These are phyloP conservation scores for Wolfiporia cocos DNA, from an alignment of 1,284 basidiomycete genomes.

Conservation along the genomic window DNA sequence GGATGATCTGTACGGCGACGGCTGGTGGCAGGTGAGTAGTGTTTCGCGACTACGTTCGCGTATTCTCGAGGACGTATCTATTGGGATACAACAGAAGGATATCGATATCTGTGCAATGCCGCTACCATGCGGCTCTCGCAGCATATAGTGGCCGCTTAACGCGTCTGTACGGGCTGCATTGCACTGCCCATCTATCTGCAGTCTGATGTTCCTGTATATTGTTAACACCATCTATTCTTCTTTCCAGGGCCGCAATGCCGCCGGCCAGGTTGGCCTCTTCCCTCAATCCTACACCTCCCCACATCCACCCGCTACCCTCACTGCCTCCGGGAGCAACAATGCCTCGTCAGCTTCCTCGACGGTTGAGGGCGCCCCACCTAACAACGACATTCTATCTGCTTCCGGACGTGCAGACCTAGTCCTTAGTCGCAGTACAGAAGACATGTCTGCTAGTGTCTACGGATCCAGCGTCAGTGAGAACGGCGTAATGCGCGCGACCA, in stretches of 20 bases:
- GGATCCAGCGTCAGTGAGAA: conserved; percentile 31
- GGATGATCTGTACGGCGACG: conserved; percentile 92
- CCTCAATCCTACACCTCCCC: conserved; percentile 86
- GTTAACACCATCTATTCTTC: conserved; percentile 14
- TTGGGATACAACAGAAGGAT: too few species aligned
- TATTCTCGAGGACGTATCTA: background rate
- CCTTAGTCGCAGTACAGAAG: conserved; percentile 2
- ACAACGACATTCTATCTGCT: background rate
- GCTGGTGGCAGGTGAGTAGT: conserved; percentile 97
- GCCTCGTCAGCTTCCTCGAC: conserved; percentile 13
- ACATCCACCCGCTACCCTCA: conserved; percentile 34
- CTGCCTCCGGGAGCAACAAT: conserved; percentile 11
- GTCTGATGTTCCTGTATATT: too few species aligned
- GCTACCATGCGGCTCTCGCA: too few species aligned
- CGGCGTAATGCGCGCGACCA: conserved; percentile 73
- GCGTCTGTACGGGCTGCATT: too few species aligned
- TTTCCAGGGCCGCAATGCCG: conserved; percentile 75
- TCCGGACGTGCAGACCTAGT: conserved; percentile 1
- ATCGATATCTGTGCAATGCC: too few species aligned
- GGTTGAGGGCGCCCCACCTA: conserved; percentile 7
- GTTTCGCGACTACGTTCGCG: background rate
- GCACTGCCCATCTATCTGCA: too few species aligned
- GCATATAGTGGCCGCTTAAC: too few species aligned
- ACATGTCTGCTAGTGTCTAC: background rate
- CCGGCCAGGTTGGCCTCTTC: conserved; percentile 85